phyloP scores from a whole-genome alignment of 116 monocot genomes.

The Posidonia oceanica region DNA sequence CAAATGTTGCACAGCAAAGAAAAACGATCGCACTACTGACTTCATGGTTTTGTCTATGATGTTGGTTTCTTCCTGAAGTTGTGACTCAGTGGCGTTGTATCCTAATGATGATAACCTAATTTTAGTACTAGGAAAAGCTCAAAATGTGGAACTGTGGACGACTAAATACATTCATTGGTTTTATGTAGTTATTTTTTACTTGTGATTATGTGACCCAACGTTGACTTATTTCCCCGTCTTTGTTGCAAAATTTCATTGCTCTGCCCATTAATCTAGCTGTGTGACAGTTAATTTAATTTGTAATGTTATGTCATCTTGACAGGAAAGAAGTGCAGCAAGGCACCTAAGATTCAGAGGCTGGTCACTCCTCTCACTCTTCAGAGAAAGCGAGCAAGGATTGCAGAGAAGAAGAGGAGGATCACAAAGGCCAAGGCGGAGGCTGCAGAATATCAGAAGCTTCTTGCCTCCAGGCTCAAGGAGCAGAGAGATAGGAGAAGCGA shows the following conservation, averaged over 20 bases:
- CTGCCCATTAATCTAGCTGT: not conserved
- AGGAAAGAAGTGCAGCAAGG: slow-evolving; percentile 70
- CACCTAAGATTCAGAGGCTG: slow-evolving; percentile 72
- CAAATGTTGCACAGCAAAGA: too few species aligned
- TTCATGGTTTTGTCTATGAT: too few species aligned
- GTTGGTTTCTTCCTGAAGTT: too few species aligned
- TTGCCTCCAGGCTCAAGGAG: slow-evolving; percentile 72
- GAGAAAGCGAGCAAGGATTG: slow-evolving; percentile 60
- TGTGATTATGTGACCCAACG: too few species aligned
- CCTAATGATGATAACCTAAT: too few species aligned
- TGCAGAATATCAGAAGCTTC: slow-evolving; percentile 80
- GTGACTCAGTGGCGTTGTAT: too few species aligned
- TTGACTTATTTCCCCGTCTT: not conserved
- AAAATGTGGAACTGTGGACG: too few species aligned
- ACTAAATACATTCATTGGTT: too few species aligned
- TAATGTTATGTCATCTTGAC: not conserved
- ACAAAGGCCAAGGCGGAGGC: slow-evolving; percentile 71
- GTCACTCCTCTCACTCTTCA: slow-evolving; percentile 47
- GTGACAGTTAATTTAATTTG: not conserved
- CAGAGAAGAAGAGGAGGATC: slow-evolving; percentile 69
- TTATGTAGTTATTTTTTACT: not conserved
- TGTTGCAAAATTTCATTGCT: not conserved
- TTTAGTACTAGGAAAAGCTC: too few species aligned
- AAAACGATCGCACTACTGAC: too few species aligned
- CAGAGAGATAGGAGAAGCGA: slow-evolving; percentile 73